phyloP scores from a whole-genome alignment of 2,329 filamentous ascomycete genomes.

The Diplocarpon mali region DNA sequence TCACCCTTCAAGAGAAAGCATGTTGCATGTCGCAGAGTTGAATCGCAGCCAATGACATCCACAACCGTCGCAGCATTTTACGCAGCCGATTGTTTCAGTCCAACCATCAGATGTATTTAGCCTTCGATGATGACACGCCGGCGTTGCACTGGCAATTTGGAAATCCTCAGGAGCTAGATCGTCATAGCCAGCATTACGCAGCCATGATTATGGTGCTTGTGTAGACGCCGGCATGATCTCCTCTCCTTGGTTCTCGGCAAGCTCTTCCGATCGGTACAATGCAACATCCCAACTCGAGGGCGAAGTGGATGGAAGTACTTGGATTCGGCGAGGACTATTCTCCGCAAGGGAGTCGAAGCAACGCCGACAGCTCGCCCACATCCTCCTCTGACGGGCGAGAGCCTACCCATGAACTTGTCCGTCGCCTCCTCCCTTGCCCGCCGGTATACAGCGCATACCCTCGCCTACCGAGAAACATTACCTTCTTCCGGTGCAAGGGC shows the following conservation, averaged over 20 bases:
- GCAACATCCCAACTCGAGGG: constrained; percentile 10
- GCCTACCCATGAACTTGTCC: not conserved
- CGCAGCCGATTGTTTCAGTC: no score
- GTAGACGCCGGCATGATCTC: not conserved
- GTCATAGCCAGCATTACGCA: no score
- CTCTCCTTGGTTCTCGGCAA: no score
- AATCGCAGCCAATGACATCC: no score
- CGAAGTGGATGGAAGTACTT: constrained; percentile 24
- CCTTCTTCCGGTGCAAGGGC: constrained; percentile 16
- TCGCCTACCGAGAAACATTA: constrained; percentile 20
- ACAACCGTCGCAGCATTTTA: no score
- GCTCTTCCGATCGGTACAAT: not conserved
- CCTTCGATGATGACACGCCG: no score
- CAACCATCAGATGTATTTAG: no score
- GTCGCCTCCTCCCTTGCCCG: not conserved
- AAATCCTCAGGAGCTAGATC: no score
- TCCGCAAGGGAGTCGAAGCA: constrained; percentile 1
- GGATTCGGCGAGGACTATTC: constrained; percentile 20
- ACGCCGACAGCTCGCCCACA: not conserved
- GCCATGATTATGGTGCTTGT: not conserved
- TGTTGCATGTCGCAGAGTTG: no score
- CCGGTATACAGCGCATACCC: constrained; percentile 9
- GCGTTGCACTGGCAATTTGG: no score
- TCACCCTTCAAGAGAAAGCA: no score
- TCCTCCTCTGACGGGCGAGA: not conserved